Conservation (phyloP, 2,329 filamentous ascomycete genomes). For the Cladosporium sp. region DNA sequence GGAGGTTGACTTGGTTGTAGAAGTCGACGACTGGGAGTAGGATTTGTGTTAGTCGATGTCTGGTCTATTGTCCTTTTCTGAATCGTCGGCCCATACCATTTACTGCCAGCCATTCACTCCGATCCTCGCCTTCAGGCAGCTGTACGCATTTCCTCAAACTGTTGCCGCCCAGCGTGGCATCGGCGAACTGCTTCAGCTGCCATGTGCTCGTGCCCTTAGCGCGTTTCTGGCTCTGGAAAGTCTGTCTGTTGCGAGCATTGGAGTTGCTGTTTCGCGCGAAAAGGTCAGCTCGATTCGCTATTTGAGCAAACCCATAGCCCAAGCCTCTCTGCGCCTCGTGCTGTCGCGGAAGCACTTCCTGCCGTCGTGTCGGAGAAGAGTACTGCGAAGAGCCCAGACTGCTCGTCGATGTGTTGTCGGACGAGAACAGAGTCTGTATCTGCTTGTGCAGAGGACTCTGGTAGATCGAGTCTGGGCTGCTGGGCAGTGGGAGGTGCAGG, state of each 20-base stretch:
- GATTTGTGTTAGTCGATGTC: background rate
- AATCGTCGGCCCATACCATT: constrained; percentile 63
- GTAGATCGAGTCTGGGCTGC: constrained; percentile 28
- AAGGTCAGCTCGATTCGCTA: constrained; percentile 33
- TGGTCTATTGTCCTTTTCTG: background rate
- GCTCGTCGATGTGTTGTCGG: background rate
- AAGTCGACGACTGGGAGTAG: constrained; percentile 87
- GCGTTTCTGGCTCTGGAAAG: constrained; percentile 82
- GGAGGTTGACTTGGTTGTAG: constrained; percentile 99
- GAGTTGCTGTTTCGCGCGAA: constrained; percentile 35
- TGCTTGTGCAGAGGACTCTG: constrained; percentile 32
- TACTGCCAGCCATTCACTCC: constrained; percentile 97
- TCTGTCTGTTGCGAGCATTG: constrained; percentile 70
- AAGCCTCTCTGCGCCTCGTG: constrained; percentile 24
- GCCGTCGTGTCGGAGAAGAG: background rate
- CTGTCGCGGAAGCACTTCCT: constrained; percentile 14
- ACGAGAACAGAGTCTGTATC: constrained; percentile 24
- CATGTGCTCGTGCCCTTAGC: constrained; percentile 86
- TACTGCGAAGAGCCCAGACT: constrained; percentile 3
- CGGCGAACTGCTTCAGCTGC: constrained; percentile 95
- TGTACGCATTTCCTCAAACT: constrained; percentile 95
- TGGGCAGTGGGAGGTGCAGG: constrained; percentile 26
- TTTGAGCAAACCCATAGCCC: constrained; percentile 20
- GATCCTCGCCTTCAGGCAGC: constrained; percentile 92
- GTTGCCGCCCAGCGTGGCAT: constrained; percentile 91